Evolutionary conservation across 768 basidiomycete species (phyloP).

Genomic region (Podaxis sp.): DNA sequence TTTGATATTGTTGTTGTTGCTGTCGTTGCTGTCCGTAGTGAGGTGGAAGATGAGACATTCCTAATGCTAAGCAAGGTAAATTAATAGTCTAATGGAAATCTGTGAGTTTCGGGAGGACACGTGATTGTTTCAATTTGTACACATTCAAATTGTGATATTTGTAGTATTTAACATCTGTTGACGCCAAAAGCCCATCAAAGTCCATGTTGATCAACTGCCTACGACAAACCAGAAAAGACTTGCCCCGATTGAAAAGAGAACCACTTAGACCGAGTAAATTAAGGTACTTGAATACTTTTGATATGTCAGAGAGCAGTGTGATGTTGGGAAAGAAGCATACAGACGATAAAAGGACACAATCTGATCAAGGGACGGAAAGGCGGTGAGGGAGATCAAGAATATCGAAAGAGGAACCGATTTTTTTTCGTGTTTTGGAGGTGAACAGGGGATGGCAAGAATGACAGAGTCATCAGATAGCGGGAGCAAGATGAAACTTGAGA

Average conservation of each 20-base stretch:
- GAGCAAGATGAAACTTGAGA: constrained; percentile 1
- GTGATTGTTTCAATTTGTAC: constrained; percentile 3
- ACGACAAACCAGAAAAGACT: constrained; percentile 6
- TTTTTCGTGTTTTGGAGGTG: background rate
- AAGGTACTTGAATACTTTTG: constrained; percentile 13
- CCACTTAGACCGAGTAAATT: constrained; percentile 11
- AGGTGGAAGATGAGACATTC: background rate
- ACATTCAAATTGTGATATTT: background rate
- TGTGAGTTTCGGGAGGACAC: background rate
- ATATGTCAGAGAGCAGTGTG: constrained; percentile 8
- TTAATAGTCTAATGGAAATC: background rate
- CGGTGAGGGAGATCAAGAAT: constrained; percentile 3
- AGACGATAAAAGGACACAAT: constrained; percentile 10
- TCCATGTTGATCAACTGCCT: constrained; percentile 11
- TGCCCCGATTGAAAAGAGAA: constrained; percentile 10
- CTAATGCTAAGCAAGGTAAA: background rate
- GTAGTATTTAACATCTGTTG: background rate
- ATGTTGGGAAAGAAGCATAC: constrained; percentile 12
- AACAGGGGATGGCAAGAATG: constrained; percentile 6
- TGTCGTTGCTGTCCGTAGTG: constrained; percentile 4
- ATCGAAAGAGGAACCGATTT: constrained; percentile 1
- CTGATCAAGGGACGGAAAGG: constrained; percentile 6
- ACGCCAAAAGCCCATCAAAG: background rate
- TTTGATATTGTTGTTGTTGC: constrained; percentile 4
- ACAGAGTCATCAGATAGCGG: background rate